Evolutionary conservation across 371 early-diverging fungal species (phyloP), one percentile per base, ranked within the genome.

Genomic region (Actinomortierella wolfii): DNA sequence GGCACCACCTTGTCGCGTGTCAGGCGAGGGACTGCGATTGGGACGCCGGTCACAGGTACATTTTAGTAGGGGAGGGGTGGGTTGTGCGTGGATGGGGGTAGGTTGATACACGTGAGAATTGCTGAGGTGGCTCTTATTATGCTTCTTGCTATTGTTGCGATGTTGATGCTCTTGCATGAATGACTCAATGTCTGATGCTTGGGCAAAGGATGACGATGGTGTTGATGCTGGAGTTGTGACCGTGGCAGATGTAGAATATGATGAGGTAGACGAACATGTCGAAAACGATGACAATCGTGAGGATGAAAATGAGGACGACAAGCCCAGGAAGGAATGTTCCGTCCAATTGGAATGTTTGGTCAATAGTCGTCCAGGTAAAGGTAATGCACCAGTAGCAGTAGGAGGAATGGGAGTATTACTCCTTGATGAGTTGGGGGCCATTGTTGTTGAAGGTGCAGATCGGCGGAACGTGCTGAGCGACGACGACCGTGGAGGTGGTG

Each of bases 241-340:
- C 34, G 34, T 34, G 34, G 34, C 34, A 4, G 34, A 34, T 34
- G 34, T 34, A 4, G 34, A 34, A 34, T 34, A 34, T 29, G 66
- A 62, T 6, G 58, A 49, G 2, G 71, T 52, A 2, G 61, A 26
- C 13, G 68, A 68, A 2, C 54, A 29, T 8, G 58, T 65, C 13
- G 73, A 71, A 39, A 56, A 66, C 20, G 56, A 55, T 1, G 73
- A 66, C 23, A 66, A 62, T n/a, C 59, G 61, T 2, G 73, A 65
- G 8, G 73, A 71, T 14, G 28, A 20, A 0, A 65, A 70, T 5
- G 49, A 34, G 0, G 73, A 66, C 11, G 34, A 34, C 34, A 34
- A 34, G 34, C 34, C 34, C 34, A 34, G 34, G 34, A 34, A 34
- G 34, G 34, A 34, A 34, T 34, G 34, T 34, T 34, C 34, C 34